Percentiles rank a stretch among this genome's conserved stretches.
phyloP scores from a whole-genome alignment of 345 rosid species.

The Gossypium rotundifolium region DNA sequence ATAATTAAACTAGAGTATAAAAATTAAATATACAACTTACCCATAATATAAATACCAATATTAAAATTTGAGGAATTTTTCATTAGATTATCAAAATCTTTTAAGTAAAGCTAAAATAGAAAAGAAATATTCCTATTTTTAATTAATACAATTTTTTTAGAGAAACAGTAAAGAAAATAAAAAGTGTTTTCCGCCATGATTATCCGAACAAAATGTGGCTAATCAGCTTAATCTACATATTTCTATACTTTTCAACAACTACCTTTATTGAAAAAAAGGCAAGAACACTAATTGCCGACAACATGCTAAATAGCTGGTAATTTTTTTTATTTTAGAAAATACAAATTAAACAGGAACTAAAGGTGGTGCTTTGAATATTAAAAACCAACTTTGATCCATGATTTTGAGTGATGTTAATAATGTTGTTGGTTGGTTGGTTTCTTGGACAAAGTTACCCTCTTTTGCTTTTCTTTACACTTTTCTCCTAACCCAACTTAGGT shows the following conservation, averaged over 20 bases:
- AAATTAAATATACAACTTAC: too few species aligned
- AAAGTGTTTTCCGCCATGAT: too few species aligned
- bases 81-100: too few species aligned
- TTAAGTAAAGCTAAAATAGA: too few species aligned
- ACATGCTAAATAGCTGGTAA: neutral
- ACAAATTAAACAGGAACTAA: neutral
- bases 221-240: too few species aligned
- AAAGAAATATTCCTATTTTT: too few species aligned
- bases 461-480: slow-evolving; percentile 10
- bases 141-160: too few species aligned
- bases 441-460: slow-evolving; percentile 10
- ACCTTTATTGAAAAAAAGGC: neutral
- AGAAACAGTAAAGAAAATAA: too few species aligned
- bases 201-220: too few species aligned
- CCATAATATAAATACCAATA: too few species aligned
- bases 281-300: neutral
- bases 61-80: too few species aligned
- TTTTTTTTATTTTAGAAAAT: neutral
- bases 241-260: neutral
- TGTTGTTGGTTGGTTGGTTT: slow-evolving; percentile 12
- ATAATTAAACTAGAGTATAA: too few species aligned
- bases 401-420: slow-evolving; percentile 10
- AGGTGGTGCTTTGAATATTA: neutral
- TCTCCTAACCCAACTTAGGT: neutral
- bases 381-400: neutral